These are phyloP conservation scores for Cladorrhinum sp. DNA, from an alignment of 2,329 filamentous ascomycete species.

Conservation along the genomic window DNA sequence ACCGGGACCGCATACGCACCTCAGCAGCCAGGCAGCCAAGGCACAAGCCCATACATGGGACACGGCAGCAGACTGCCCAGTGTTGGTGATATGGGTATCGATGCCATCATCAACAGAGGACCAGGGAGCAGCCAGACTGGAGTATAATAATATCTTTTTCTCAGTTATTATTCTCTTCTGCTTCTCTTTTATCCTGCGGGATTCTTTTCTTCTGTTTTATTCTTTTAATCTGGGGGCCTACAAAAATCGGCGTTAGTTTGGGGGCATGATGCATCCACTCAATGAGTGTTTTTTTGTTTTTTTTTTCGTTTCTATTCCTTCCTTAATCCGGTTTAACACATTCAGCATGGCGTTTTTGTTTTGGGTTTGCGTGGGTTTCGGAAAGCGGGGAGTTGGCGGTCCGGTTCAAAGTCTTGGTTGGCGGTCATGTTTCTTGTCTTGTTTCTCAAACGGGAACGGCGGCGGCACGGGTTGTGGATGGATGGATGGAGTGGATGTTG, in stretches of 20 bases:
- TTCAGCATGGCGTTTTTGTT: background rate
- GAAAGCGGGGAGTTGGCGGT: background rate
- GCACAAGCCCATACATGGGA: constrained; percentile 47
- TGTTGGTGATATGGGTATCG: constrained; percentile 58
- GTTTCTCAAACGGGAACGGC: background rate
- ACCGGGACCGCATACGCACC: constrained; percentile 38
- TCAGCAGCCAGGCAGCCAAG: constrained; percentile 33
- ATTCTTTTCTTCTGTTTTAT: background rate
- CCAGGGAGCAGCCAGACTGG: constrained; percentile 26
- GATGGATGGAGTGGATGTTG: background rate
- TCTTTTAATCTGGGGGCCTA: background rate
- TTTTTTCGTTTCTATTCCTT: constrained; percentile 7
- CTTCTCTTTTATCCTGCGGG: too few species aligned
- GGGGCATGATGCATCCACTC: background rate
- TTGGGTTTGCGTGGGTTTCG: background rate
- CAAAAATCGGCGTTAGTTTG: background rate
- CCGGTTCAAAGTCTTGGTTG: background rate
- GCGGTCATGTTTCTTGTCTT: background rate
- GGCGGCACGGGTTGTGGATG: background rate
- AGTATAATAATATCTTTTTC: constrained; percentile 12
- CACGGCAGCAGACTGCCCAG: constrained; percentile 50
- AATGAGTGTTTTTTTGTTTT: constrained; percentile 1
- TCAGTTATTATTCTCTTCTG: constrained; percentile 8
- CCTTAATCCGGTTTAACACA: constrained; percentile 1
- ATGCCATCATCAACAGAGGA: constrained; percentile 55